These are phyloP conservation scores for Phyllosticta citriasiana DNA, from an alignment of 2,329 filamentous ascomycete genomes.

Conservation along the genomic window DNA sequence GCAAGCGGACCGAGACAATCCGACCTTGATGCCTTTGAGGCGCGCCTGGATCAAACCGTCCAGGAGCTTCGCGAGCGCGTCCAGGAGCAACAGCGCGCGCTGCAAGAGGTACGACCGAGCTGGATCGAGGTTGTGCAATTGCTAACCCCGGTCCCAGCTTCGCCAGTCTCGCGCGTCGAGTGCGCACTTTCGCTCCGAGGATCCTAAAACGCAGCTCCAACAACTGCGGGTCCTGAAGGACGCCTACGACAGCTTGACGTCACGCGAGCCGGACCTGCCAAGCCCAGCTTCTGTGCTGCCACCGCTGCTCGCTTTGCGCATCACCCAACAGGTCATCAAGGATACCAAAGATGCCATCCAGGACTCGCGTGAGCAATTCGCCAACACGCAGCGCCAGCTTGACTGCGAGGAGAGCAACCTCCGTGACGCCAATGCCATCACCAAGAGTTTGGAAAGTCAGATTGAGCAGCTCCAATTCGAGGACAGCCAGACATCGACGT, in stretches of 20 bases:
- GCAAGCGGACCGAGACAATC: slow-evolving; percentile 29
- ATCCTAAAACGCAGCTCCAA: slow-evolving; percentile 25
- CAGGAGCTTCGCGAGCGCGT: slow-evolving; percentile 52
- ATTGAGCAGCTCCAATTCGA: slow-evolving; percentile 51
- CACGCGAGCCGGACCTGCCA: slow-evolving; percentile 56
- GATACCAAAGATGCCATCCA: slow-evolving; percentile 54
- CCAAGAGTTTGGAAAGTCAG: slow-evolving; percentile 42
- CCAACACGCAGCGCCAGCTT: slow-evolving; percentile 28
- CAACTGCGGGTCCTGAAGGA: slow-evolving; percentile 47
- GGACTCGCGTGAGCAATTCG: slow-evolving; percentile 31
- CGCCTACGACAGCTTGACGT: slow-evolving; percentile 55
- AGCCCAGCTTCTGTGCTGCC: slow-evolving; percentile 55
- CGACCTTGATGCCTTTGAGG: slow-evolving; percentile 30
- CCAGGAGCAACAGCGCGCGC: slow-evolving; percentile 35
- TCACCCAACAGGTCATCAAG: slow-evolving; percentile 52
- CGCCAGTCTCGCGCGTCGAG: slow-evolving; percentile 19
- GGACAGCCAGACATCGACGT: slow-evolving; percentile 46
- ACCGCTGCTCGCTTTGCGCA: slow-evolving; percentile 59
- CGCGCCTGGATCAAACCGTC: slow-evolving; percentile 56
- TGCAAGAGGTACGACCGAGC: slow-evolving; percentile 33
- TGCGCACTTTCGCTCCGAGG: slow-evolving; percentile 22
- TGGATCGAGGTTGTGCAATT: not conserved
- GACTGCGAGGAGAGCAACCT: slow-evolving; percentile 37
- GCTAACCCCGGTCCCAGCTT: slow-evolving; percentile 31
- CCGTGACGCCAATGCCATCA: slow-evolving; percentile 38